Base-by-base conservation (phyloP, 1,284 basidiomycete species). In the Puccinia triticina region DNA sequence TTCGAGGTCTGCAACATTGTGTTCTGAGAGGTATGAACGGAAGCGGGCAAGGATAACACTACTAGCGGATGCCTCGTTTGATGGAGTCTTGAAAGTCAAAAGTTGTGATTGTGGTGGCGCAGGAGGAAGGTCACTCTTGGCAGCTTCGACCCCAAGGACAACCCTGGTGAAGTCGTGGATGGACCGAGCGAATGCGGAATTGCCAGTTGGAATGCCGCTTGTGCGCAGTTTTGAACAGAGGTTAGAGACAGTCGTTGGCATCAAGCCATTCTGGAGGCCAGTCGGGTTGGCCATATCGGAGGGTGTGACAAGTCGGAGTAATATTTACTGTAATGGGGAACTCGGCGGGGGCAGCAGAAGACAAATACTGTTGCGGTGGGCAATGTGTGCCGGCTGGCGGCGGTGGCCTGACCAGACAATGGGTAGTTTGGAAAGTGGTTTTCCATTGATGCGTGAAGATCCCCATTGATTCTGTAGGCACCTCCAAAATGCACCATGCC, bases 111-210 rank as follows among this genome's bases (percentile, higher is more conserved):
- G n/a, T 7, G 66, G 43, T 8, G 66, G 66, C 40, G 66, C 10
- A 69, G 66, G 21, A 69, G 66, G 66, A 69, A 69, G 40, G 18
- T 69, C n/a, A 11, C 43, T 69, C 21, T 69, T 40, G 37, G 66
- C 40, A n/a, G 40, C 37, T 23, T 40, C 66, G 21, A 69, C 21
- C 1, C 66, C 66, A 23, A 69, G 66, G 37, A 69, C 7, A 12
- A 40, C 40, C 40, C 43, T 43, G 18, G 43, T 43, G 26, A 46
- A 46, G 37, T 69, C 66, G n/a, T 69, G 26, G 37, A 69, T 7
- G 21, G 37, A 69, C 32, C 43, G 37, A 48, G 66, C 21, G 14
- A 69, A 69, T 69, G 66, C 66, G 1, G 66, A 69, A n/a, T 40
- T 43, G 4, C 7, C 40, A 10, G 37, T 23, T 29, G 66, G 66